Base-by-base conservation (phyloP, 1,139 yeast species). In the Debaryomyces psychrophilus region DNA sequence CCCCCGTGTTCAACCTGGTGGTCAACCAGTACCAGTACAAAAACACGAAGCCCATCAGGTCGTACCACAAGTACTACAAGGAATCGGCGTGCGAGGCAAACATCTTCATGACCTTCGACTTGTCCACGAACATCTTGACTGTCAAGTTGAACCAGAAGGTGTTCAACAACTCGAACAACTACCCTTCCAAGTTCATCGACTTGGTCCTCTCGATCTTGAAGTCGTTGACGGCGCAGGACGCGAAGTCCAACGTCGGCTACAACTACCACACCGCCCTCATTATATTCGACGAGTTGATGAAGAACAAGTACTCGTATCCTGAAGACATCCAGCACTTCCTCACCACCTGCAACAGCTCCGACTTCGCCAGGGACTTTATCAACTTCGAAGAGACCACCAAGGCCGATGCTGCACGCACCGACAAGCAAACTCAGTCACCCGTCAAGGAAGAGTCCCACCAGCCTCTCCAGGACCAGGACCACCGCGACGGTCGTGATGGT, bases 301-400 rank as follows among this genome's bases (percentile, higher is more conserved):
- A 55, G 8, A 53, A 56, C 8, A 41, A 51, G 44, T 59, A 58
- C 26, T 46, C 51, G 43, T 59, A 55, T 36, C 54, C 58, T 7
- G 57, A 54, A 9, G 65, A 61, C 8, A 47, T 63, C 31, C 63
- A 59, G 44, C 47, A 47, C 27, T 55, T 62, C 25, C 52, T 68
- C 14, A 54, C 54, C 28, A 42, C 44, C 22, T 55, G 70, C 45
- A 51, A 51, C 37, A 65, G 64, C 41, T 66, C 62, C n/a, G 69
- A 61, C 18, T 71, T 70, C 45, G 51, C 65, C 14, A 57, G 58
- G 12, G 74, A 71, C 38, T 69, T 68, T 49, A 57, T 65, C 36
- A 62, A 67, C 48, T 65, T 62, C 45, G 62, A 61, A 26, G 58
- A 55, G 15, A 55, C 51, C 25, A 48, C 51, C 39, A 46, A 41